phyloP scores from a whole-genome alignment of 2,329 filamentous ascomycete genomes.

The Talaromyces sp. region DNA sequence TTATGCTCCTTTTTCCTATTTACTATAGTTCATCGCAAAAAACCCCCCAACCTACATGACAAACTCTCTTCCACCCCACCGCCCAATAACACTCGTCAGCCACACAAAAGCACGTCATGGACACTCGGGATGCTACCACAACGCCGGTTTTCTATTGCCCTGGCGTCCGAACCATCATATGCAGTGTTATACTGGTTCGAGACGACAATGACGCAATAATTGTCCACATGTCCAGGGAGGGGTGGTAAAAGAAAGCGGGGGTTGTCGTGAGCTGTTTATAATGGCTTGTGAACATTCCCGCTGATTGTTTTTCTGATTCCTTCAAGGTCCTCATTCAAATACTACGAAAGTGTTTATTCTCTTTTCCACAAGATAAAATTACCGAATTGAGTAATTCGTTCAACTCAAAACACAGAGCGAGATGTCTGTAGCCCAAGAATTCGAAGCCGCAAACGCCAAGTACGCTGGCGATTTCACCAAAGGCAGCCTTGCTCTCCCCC shows the following conservation, averaged over 20 bases:
- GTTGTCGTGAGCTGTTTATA: neutral
- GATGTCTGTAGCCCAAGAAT: slow-evolving; percentile 40
- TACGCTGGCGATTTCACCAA: slow-evolving; percentile 60
- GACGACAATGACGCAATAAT: neutral
- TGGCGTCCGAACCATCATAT: neutral
- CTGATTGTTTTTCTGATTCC: neutral
- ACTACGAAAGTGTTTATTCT: neutral
- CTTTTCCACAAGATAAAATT: neutral
- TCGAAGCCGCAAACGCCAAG: slow-evolving; percentile 53
- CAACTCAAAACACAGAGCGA: neutral
- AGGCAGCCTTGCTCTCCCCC: slow-evolving; percentile 62
- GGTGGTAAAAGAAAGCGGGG: neutral
- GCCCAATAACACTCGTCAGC: neutral
- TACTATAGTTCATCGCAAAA: neutral
- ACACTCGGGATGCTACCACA: neutral
- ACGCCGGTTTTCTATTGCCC: neutral
- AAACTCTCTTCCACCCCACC: neutral
- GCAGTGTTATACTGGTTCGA: neutral
- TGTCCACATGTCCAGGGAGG: neutral
- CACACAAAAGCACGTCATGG: neutral
- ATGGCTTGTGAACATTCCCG: neutral
- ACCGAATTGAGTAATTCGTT: neutral
- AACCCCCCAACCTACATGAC: neutral
- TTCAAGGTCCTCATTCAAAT: neutral
- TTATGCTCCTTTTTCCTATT: neutral